A percentile compares a stretch with the other conserved stretches of the same genome.
These are phyloP conservation scores for Biancaea sappan DNA, from an alignment of 306 rosid species.

Conservation along the genomic window DNA sequence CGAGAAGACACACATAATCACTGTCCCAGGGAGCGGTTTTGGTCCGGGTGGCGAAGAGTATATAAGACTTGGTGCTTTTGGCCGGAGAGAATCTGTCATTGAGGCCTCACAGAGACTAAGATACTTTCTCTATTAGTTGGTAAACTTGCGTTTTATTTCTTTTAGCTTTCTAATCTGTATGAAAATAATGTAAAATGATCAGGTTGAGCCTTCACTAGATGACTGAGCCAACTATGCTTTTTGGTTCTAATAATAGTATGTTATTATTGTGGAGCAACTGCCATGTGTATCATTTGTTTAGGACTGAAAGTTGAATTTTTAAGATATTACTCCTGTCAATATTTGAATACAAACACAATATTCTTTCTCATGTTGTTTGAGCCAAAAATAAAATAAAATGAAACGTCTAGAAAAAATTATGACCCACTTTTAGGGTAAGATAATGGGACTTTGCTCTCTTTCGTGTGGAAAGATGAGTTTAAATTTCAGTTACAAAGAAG, in stretches of 20 bases:
- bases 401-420: too few species aligned
- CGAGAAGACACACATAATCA: conserved; percentile 63
- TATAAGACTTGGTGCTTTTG: conserved; percentile 58
- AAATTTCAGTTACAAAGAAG: too few species aligned
- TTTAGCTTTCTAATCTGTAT: conserved; percentile 13
- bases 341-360: background rate
- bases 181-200: conserved; percentile 32
- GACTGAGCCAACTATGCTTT: conserved; percentile 20
- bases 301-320: conserved; percentile 20
- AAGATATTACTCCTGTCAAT: background rate
- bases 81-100: conserved; percentile 46
- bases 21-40: conserved; percentile 67
- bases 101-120: conserved; percentile 63
- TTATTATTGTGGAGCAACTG: background rate
- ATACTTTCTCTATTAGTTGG: conserved; percentile 31
- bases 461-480: too few species aligned
- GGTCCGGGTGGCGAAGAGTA: conserved; percentile 70
- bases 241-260: conserved; percentile 4
- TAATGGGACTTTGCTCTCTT: too few species aligned
- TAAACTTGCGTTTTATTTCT: conserved; percentile 22
- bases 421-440: background rate
- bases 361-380: too few species aligned
- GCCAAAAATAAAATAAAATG: too few species aligned
- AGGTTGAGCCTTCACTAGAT: conserved; percentile 10
- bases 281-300: conserved; percentile 3